phyloP scores from a whole-genome alignment of 306 rosid species.

The Potentilla sterilis region DNA sequence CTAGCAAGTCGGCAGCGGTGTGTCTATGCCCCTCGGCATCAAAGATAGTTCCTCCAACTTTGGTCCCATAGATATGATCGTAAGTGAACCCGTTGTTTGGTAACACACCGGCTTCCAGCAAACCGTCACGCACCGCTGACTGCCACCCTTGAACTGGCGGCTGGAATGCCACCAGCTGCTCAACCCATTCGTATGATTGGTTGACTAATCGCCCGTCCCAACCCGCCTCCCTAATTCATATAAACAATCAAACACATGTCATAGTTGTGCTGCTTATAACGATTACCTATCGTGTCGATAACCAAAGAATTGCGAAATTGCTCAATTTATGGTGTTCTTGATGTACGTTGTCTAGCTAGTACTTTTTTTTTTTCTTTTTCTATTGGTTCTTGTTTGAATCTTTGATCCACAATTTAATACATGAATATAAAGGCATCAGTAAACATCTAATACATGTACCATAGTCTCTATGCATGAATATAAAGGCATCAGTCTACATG shows the following conservation, averaged over 20 bases:
- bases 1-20: constrained; percentile 66
- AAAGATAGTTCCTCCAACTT: constrained; percentile 78
- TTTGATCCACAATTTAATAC: too few species aligned
- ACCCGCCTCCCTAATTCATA: constrained; percentile 40
- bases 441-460: too few species aligned
- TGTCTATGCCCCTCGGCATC: constrained; percentile 54
- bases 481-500: neutral
- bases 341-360: too few species aligned
- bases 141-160: constrained; percentile 61
- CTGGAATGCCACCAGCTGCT: constrained; percentile 56
- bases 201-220: constrained; percentile 65
- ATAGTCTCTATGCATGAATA: neutral
- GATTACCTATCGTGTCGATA: too few species aligned
- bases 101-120: constrained; percentile 43
- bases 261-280: neutral
- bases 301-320: too few species aligned
- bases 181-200: constrained; percentile 76
- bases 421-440: neutral
- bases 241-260: neutral
- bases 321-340: too few species aligned
- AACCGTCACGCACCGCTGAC: constrained; percentile 58
- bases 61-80: constrained; percentile 71
- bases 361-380: too few species aligned
- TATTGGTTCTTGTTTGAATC: too few species aligned
- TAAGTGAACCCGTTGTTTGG: constrained; percentile 79